These are phyloP conservation scores for Avena atlantica DNA, from an alignment of 176 grass and related monocot species.

Conservation along the genomic window DNA sequence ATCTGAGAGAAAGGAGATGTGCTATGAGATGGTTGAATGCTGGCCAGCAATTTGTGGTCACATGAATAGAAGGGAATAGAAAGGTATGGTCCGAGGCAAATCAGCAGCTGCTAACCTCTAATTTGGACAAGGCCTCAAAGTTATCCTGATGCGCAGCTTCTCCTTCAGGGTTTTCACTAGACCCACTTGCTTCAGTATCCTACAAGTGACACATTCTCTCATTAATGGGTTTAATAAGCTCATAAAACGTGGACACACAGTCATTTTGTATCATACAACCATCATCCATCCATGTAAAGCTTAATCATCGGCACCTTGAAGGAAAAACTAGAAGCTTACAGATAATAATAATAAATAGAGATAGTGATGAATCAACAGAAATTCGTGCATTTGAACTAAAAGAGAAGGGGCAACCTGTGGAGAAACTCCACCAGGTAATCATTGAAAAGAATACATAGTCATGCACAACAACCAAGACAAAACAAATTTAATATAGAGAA, in stretches of 20 bases:
- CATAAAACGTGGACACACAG: conserved; percentile 13
- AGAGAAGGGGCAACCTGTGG: background rate
- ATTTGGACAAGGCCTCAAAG: conserved; percentile 60
- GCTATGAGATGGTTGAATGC: conserved; percentile 31
- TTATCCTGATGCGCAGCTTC: conserved; percentile 43
- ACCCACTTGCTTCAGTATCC: conserved; percentile 57
- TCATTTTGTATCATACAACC: conserved; percentile 13
- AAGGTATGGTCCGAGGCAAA: background rate
- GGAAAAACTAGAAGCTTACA: conserved; percentile 20
- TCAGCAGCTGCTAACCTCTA: conserved; percentile 53
- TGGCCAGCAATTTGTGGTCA: conserved; percentile 27
- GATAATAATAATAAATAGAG: conserved; percentile 8
- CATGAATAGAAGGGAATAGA: conserved; percentile 26
- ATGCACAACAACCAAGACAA: background rate
- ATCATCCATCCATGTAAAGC: conserved; percentile 23
- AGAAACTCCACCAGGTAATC: background rate
- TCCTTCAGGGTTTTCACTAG: conserved; percentile 32
- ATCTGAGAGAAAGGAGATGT: conserved; percentile 62
- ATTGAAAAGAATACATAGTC: background rate
- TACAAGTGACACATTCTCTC: conserved; percentile 41
- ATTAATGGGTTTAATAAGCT: conserved; percentile 28
- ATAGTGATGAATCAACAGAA: background rate
- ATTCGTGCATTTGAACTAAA: background rate
- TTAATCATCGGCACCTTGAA: background rate
- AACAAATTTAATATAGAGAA: background rate